Evolutionary conservation across 371 early-diverging fungal species (phyloP).

Genomic region (Syncephalastrum monosporum): DNA sequence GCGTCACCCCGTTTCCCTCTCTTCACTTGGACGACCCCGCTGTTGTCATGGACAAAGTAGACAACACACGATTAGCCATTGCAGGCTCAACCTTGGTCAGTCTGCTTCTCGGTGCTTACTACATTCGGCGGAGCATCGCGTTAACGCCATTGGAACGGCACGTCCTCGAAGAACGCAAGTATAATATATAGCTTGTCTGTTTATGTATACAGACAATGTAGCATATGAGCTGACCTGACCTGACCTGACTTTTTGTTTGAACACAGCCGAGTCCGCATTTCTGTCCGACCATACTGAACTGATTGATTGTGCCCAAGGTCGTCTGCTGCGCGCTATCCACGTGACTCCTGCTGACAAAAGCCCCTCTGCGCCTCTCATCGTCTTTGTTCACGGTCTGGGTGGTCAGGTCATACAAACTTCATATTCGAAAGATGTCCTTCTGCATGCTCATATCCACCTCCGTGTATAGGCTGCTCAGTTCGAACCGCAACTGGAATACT

Average conservation of each 20-base stretch:
- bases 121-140: background rate
- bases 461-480: slow-evolving; percentile 59
- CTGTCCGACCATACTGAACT: slow-evolving; percentile 43
- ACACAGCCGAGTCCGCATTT: slow-evolving; percentile 9
- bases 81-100: no score
- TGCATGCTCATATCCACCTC: background rate
- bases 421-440: no score
- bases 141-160: slow-evolving; percentile 5
- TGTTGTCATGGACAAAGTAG: no score
- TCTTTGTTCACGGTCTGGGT: slow-evolving; percentile 64
- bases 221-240: background rate
- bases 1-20: no score
- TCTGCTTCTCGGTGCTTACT: background rate
- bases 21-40: no score
- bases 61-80: no score
- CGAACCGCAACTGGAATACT: slow-evolving; percentile 63
- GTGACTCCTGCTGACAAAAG: slow-evolving; percentile 49
- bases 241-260: background rate
- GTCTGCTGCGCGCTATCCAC: no score
- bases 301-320: slow-evolving; percentile 33
- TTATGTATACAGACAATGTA: no score
- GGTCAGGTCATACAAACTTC: slow-evolving; percentile 42
- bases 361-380: slow-evolving; percentile 39
- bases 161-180: slow-evolving; percentile 6
- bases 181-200: background rate